These are phyloP conservation scores for Mucor ambiguus DNA, from an alignment of 371 early-diverging fungal species.

Conservation along the genomic window DNA sequence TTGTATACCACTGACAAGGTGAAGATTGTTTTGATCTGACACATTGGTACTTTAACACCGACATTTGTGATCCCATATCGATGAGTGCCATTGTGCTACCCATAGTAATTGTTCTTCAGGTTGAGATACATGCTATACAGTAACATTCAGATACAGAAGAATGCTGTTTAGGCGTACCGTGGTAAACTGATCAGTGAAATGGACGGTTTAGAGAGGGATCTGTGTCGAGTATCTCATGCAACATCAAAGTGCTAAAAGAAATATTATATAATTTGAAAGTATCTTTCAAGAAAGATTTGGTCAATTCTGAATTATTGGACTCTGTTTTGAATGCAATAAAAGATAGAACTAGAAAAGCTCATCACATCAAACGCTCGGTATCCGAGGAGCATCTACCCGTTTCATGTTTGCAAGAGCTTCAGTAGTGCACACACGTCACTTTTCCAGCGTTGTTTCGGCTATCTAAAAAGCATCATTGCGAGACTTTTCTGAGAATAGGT, in stretches of 20 bases:
- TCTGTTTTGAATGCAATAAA: too few relatives aligned
- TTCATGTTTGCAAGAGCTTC: background rate
- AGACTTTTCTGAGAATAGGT: background rate
- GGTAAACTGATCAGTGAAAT: too few relatives aligned
- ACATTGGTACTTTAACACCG: background rate
- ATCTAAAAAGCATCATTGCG: conserved; percentile 7
- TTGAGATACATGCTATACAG: background rate
- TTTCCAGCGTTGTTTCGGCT: background rate
- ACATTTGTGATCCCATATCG: background rate
- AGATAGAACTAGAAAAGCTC: too few relatives aligned
- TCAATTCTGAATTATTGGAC: too few relatives aligned
- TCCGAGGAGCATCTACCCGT: background rate
- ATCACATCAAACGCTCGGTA: background rate
- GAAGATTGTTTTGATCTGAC: background rate
- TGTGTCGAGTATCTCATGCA: too few relatives aligned
- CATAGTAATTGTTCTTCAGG: background rate
- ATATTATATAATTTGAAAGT: background rate
- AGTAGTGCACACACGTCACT: conserved; percentile 2
- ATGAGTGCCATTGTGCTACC: background rate
- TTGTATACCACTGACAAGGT: too few relatives aligned
- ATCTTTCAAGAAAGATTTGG: background rate
- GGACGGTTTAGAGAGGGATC: too few relatives aligned
- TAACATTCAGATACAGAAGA: background rate
- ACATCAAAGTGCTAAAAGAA: too few relatives aligned
- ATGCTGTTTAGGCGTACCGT: too few relatives aligned